Evolutionary conservation across 495 filamentous ascomycete species (phyloP), one percentile per base, ranked within the genome.

Genomic region (Aspergillus nanangensis): DNA sequence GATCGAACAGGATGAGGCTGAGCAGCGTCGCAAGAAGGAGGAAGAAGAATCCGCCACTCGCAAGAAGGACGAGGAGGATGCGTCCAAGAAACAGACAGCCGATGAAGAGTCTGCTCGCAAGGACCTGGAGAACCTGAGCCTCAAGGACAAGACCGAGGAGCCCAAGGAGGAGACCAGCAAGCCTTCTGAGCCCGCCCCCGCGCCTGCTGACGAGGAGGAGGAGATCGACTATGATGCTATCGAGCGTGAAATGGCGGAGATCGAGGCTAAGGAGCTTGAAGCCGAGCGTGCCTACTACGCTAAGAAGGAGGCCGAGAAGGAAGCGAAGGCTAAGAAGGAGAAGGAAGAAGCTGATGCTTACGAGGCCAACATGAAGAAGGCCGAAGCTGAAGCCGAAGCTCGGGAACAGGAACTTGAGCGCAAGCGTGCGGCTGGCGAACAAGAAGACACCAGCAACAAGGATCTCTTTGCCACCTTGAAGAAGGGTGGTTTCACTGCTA

Each of bases 271-370:
- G 65, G 81, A 84, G 56, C 68, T 66, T 10, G 81, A 75, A 15
- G 72, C 67, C 17, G 77, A 83, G 44, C 80, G 77, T 51, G 79
- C 78, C 48, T 80, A 81, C 47, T 66, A 76, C 21, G 72, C 69
- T 42, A 79, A 78, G 64, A 79, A 80, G 59, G 68, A 84, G 62
- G 71, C 69, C 3, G 76, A 82, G 47, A 77, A 81, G 46, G 79
- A 76, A 43, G 82, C 82, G 39, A 75, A 76, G 31, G 82, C 80
- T 42, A 74, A 76, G 48, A 82, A 84, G 54, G 72, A 74, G 52
- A 69, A 69, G 13, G 78, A 79, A 38, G 75, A 75, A 33, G 61
- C 42, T 18, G 70, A 71, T 34, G 52, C 63, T 36, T 74, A 66
- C n/a, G 71, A 76, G 44, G 64, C 66, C 48, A 77, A 77, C 50